Conservation (phyloP, 176 grass and related monocot genomes). For the Rhynchospora tenuis region DNA sequence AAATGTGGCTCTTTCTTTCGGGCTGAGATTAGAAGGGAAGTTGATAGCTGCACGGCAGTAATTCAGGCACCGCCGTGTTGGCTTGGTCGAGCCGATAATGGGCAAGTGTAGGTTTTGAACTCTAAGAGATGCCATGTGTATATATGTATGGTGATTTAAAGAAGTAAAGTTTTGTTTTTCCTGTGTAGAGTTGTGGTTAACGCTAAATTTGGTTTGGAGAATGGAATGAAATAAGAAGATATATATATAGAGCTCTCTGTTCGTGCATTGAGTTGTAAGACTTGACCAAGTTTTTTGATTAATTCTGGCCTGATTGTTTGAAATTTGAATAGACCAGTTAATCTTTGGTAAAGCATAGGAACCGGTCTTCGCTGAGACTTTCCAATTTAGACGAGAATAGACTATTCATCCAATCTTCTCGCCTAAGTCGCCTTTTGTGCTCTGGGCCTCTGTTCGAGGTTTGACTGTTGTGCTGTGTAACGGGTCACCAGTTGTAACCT, state of each 20-base stretch:
- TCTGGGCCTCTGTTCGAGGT: no score
- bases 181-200: no score
- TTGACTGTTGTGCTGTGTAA: no score
- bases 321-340: no score
- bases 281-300: background rate
- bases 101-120: background rate
- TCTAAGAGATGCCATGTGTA: slow-evolving; percentile 7
- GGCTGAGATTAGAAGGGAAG: background rate
- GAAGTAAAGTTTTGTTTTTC: no score
- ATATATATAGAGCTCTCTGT: background rate
- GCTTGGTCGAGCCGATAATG: background rate
- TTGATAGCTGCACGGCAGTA: background rate
- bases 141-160: no score
- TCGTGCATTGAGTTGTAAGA: background rate
- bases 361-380: no score
- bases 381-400: no score
- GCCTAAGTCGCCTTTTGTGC: no score
- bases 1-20: background rate
- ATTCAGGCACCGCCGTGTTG: background rate
- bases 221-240: background rate
- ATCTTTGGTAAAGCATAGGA: no score
- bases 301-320: background rate
- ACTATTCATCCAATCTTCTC: no score
- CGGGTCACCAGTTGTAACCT: no score
- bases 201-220: background rate